Base-by-base conservation (phyloP, 495 filamentous ascomycete genomes). In the Durotheca rogersii region DNA sequence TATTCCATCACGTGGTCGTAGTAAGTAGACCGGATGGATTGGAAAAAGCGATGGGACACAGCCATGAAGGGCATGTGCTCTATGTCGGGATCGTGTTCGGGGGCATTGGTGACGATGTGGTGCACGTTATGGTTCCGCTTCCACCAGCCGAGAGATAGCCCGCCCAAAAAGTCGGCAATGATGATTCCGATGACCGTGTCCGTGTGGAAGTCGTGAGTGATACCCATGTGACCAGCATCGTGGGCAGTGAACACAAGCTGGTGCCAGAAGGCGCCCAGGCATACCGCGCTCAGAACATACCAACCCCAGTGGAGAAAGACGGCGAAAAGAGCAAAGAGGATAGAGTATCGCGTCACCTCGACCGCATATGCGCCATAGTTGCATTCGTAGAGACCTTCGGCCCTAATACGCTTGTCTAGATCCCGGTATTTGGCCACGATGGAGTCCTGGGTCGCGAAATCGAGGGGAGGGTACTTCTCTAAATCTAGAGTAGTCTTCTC, bases 101-200 rank as follows among this genome's bases (percentile, higher is more conserved):
- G 89, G 37, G 85, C 86, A 69, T 98, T 98, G 12, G 93, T 98
- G 25, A 98, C 87, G 57, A 98, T 90, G 58, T 98, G 93, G 65
- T 98, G 93, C 18, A 98, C 93, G 67, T 98, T 98, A 72, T 98
- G 93, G 66, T 83, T 96, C 43, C 81, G 79, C 67, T 98, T 98
- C 93, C 93, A 98, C 93, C 93, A 98, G 7, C 92, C 88, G 10
- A 93, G 51, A 35, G 88, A 93, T n/a, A 98, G 70, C 3, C 93
- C 93, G 15, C 93, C 93, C 2, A 91, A 72, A 57, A 87, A 98
- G 64, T 95, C 84, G 16, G 93, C 92, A 58, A 97, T 87, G 44
- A 95, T 68, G 58, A 97, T 95, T 25, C 89, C 91, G 56, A 97
- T 89, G 27, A 85, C 71, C 4, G 86, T 85, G 69, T 98, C 93